Evolutionary conservation across 169 alveolate species (phyloP).

Genomic region (Blepharisma undulans): DNA sequence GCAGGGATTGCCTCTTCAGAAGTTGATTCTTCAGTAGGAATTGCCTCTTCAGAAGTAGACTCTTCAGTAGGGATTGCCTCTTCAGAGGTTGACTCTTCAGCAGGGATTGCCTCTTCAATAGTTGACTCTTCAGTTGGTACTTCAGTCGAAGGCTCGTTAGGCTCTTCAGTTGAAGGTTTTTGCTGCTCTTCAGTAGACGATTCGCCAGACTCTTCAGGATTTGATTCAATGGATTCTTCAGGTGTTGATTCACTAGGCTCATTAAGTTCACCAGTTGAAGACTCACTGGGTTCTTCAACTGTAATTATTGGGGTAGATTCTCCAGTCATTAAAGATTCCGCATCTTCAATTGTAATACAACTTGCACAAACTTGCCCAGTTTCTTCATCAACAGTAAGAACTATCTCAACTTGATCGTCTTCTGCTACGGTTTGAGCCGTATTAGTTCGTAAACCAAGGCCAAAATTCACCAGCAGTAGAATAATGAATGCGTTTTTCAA

Average conservation of each 20-base stretch:
- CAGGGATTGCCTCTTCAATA: background rate
- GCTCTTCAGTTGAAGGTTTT: no score
- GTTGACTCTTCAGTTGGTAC: background rate
- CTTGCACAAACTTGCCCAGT: background rate
- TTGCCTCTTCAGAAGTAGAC: no score
- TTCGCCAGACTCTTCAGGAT: no score
- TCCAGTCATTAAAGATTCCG: background rate
- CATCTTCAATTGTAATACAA: background rate
- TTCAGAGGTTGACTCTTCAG: background rate
- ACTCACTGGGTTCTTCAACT: background rate
- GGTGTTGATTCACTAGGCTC: no score
- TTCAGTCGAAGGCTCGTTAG: no score
- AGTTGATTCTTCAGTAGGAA: background rate
- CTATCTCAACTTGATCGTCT: background rate
- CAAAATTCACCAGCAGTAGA: background rate
- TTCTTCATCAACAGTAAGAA: background rate
- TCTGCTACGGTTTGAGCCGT: background rate
- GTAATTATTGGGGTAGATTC: background rate
- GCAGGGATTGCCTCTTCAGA: background rate
- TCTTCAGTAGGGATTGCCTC: no score
- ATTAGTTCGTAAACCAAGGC: background rate
- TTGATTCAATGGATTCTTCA: no score
- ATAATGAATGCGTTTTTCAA: background rate
- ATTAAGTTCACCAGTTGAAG: background rate
- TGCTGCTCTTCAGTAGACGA: no score